Evolutionary conservation across 208 protist species (phyloP), one percentile per base, ranked within the genome.

Genomic region (Trypanosoma conorhini): DNA sequence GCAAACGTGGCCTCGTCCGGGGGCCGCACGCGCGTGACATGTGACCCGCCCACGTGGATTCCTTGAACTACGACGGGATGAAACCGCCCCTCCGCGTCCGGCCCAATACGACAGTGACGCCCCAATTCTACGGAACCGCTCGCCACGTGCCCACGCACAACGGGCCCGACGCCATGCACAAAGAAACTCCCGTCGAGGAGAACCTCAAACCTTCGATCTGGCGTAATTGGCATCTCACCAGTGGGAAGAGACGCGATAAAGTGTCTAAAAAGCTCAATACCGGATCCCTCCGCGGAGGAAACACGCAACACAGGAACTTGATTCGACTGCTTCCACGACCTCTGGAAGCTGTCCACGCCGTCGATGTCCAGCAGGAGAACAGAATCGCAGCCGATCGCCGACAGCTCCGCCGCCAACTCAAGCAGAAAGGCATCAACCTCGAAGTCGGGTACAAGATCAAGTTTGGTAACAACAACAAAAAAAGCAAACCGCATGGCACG

Each of bases 391-490:
- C 81, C 80, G 28, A 82, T 51, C 21, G 54, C 56, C 46, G 64
- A 59, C 30, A 95, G 74, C 55, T 74, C 76, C 1, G 76, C 83
- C 21, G 79, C 64, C 52, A 98, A 70, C 30, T 98, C 87, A 54
- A 96, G 80, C 62, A 97, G 5, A 44, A 97, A 96, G 38, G 85
- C 73, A 50, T 97, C 93, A 17, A 98, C 62, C 63, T 99, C 91
- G 74, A 97, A 94, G 35, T 98, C 94, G 28, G 94, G 76, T 17
- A 93, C 76, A 38, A 88, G 86, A 77, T 99, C 98, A 55, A 94
- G 76, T 79, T 98, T 98, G 1, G 98, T 99, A 8, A 99, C 70
- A 35, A 97, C 91, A 33, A 98, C 72, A 61, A 95, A 88, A 19
- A 99, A 86, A 3, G 95, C 92, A 26, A 98, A 86, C 22, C 91